Conservation (phyloP, 305 asterid species). For the Fraxinus platypoda region DNA sequence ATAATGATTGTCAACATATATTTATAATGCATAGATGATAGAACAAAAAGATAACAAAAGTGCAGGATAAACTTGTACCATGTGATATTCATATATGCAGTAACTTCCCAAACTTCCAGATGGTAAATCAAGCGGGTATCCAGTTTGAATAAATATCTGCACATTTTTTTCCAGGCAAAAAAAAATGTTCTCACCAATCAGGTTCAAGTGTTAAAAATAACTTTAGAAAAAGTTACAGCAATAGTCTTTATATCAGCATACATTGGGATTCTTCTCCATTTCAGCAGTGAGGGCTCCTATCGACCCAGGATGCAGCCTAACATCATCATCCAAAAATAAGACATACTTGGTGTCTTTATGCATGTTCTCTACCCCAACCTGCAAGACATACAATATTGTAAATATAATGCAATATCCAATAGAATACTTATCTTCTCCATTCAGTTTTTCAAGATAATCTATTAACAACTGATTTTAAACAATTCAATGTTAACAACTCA, state of each 20-base stretch:
- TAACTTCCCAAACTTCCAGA: constrained; percentile 98
- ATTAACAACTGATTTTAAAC: constrained; percentile 4
- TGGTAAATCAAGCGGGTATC: constrained; percentile 98
- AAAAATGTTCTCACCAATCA: constrained; percentile 3
- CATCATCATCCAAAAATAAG: constrained; percentile 92
- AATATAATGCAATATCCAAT: constrained; percentile 6
- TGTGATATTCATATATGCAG: constrained; percentile 98
- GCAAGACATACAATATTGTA: constrained; percentile 25
- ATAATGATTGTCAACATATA: neutral
- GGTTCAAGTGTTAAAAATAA: neutral
- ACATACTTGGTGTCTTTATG: constrained; percentile 89
- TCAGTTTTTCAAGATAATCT: constrained; percentile 6
- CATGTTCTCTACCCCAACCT: constrained; percentile 95
- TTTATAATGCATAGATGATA: neutral
- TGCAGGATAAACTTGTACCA: constrained; percentile 48
- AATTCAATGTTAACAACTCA: constrained; percentile 2
- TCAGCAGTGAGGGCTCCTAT: constrained; percentile 93
- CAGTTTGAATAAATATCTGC: constrained; percentile 98
- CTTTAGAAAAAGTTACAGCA: neutral
- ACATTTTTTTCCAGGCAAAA: constrained; percentile 10
- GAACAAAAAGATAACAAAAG: neutral
- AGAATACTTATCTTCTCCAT: neutral
- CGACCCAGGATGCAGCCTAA: constrained; percentile 96
- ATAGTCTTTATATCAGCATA: constrained; percentile 28
- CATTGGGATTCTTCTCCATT: constrained; percentile 93